Percentiles rank a stretch among this genome's conserved stretches.
These are phyloP conservation scores for Chrysoporthe austroafricana DNA, from an alignment of 2,329 filamentous ascomycete genomes.

Conservation along the genomic window DNA sequence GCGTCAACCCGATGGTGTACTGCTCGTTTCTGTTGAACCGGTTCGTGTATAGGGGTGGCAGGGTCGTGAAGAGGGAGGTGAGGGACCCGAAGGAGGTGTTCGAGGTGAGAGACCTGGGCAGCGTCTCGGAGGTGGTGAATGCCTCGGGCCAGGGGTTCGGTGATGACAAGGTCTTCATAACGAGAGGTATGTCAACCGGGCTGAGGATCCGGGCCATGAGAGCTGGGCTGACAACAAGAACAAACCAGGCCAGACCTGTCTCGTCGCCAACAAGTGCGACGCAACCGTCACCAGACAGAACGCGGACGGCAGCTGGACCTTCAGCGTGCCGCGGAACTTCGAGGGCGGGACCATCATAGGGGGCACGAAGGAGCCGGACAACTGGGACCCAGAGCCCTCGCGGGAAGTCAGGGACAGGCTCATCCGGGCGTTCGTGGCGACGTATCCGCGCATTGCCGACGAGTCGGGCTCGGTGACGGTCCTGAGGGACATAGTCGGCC, in stretches of 20 bases:
- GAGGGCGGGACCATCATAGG: slow-evolving; percentile 68
- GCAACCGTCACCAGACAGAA: slow-evolving; percentile 62
- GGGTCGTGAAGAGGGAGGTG: slow-evolving; percentile 41
- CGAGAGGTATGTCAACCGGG: slow-evolving; percentile 41
- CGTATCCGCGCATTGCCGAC: slow-evolving; percentile 40
- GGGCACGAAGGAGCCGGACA: slow-evolving; percentile 64
- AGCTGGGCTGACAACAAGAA: neutral
- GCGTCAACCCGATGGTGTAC: slow-evolving; percentile 59
- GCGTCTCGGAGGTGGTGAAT: slow-evolving; percentile 45
- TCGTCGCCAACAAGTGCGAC: slow-evolving; percentile 44
- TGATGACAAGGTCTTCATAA: slow-evolving; percentile 46
- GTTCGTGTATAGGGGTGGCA: slow-evolving; percentile 44
- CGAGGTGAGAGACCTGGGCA: slow-evolving; percentile 36
- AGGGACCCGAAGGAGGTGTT: slow-evolving; percentile 45
- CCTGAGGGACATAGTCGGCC: slow-evolving; percentile 37
- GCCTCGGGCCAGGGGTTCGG: slow-evolving; percentile 51
- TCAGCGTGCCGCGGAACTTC: slow-evolving; percentile 64
- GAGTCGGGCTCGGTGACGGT: slow-evolving; percentile 32
- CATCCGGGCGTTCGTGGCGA: slow-evolving; percentile 44
- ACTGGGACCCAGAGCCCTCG: slow-evolving; percentile 57
- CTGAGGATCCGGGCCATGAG: neutral
- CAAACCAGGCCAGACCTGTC: slow-evolving; percentile 48
- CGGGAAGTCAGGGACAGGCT: slow-evolving; percentile 50
- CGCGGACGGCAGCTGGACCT: slow-evolving; percentile 65
- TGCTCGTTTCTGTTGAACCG: slow-evolving; percentile 51